A percentile compares a stretch with the other conserved stretches of the same genome.
These are phyloP conservation scores for Irpex sp. DNA, from an alignment of 1,284 basidiomycete genomes.

Conservation along the genomic window DNA sequence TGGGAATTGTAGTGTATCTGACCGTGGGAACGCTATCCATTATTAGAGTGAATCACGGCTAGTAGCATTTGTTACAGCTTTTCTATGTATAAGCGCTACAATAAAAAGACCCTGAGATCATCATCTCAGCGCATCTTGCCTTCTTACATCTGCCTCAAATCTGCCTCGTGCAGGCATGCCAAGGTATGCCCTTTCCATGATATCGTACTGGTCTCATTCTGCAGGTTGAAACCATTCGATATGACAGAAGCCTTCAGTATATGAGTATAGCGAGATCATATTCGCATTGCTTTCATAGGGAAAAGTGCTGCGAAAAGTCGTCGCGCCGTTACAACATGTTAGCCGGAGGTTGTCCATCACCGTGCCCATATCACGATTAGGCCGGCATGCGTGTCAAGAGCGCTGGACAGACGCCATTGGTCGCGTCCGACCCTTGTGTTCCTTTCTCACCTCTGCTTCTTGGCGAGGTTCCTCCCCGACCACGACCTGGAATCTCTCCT, in stretches of 20 bases:
- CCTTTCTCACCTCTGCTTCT: neutral
- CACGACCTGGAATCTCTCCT: neutral
- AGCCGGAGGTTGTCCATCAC: neutral
- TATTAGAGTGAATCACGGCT: neutral
- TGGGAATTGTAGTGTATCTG: neutral
- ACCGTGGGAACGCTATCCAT: conserved; percentile 4
- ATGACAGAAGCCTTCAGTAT: neutral
- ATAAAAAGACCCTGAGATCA: neutral
- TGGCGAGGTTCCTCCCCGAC: neutral
- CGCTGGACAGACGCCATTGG: conserved; percentile 15
- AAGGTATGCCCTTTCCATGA: neutral
- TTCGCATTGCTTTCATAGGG: neutral
- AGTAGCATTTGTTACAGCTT: conserved; percentile 18
- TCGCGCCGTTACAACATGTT: neutral
- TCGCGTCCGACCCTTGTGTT: neutral
- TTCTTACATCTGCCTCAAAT: neutral
- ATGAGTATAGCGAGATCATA: neutral
- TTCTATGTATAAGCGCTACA: neutral
- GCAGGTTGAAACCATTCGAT: neutral
- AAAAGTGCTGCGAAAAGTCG: neutral
- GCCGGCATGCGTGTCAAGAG: conserved; percentile 11
- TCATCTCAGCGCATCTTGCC: neutral
- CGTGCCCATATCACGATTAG: conserved; percentile 1
- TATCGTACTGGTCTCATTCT: neutral
- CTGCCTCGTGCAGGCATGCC: neutral